These are phyloP conservation scores for Penicillium decumbens DNA, from an alignment of 2,329 filamentous ascomycete species.

Conservation along the genomic window DNA sequence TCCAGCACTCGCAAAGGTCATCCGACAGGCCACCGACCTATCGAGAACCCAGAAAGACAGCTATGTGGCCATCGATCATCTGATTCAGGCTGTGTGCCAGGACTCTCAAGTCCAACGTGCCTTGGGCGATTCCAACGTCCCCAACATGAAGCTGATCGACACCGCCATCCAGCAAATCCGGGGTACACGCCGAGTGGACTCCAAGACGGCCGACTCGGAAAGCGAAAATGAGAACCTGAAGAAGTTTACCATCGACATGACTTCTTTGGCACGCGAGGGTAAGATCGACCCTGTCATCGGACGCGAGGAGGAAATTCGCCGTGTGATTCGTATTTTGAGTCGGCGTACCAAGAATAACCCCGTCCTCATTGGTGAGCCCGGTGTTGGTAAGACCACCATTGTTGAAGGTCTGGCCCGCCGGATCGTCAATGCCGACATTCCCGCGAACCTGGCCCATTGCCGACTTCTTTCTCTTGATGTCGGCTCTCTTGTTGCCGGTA, in stretches of 20 bases:
- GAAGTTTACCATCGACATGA: conserved; percentile 99
- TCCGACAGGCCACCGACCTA: conserved; percentile 79
- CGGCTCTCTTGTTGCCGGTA: conserved; percentile 88
- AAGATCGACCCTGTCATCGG: conserved; percentile 98
- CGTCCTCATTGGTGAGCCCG: conserved; percentile 93
- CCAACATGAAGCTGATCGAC: conserved; percentile 84
- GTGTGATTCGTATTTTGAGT: conserved; percentile 86
- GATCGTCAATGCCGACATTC: conserved; percentile 94
- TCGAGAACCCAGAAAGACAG: conserved; percentile 97
- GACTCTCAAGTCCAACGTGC: conserved; percentile 68
- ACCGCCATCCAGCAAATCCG: conserved; percentile 87
- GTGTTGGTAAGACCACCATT: conserved; percentile 97
- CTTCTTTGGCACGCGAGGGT: conserved; percentile 87
- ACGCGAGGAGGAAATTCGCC: conserved; percentile 88
- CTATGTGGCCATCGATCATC: conserved; percentile 89
- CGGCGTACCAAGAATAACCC: conserved; percentile 98
- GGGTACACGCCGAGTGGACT: conserved; percentile 89
- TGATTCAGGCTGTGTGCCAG: conserved; percentile 80
- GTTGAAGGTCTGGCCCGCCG: conserved; percentile 92
- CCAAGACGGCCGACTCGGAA: conserved; percentile 88
- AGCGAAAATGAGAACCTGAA: conserved; percentile 90
- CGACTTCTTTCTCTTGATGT: conserved; percentile 93
- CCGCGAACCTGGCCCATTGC: conserved; percentile 89
- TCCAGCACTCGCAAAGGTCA: conserved; percentile 72
- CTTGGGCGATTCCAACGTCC: conserved; percentile 81